Evolutionary conservation across 2,329 filamentous ascomycete species (phyloP).

Genomic region (Ambrosiella beaveri): DNA sequence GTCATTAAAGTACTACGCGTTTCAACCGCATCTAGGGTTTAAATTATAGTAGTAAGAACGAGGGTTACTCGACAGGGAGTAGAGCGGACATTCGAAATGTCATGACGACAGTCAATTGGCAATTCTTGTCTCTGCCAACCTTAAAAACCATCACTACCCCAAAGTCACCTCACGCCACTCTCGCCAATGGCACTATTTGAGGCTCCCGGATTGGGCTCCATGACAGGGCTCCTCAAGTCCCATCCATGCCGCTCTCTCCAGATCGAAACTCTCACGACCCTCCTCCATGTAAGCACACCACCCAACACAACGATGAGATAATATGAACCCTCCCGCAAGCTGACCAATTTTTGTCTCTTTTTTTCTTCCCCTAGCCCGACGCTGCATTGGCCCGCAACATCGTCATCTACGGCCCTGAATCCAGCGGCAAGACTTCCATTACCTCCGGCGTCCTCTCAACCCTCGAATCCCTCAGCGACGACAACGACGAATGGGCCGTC

Average conservation of each 20-base stretch:
- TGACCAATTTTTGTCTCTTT: not conserved
- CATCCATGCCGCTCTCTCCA: conserved; percentile 43
- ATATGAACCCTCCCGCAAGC: not conserved
- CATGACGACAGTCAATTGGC: not conserved
- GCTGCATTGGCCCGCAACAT: conserved; percentile 57
- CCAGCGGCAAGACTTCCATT: conserved; percentile 71
- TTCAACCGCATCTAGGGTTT: conserved; percentile 1
- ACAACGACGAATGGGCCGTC: conserved; percentile 2
- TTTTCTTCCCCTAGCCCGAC: conserved; percentile 29
- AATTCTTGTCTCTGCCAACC: too few relatives aligned
- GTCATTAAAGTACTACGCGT: not conserved
- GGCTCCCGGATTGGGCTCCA: conserved; percentile 34
- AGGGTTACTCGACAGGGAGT: not conserved
- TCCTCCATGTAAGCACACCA: conserved; percentile 29
- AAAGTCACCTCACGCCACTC: not conserved
- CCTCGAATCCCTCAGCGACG: not conserved
- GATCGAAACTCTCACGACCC: conserved; percentile 38
- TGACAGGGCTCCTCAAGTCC: conserved; percentile 27
- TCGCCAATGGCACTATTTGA: conserved; percentile 25
- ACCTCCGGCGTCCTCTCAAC: conserved; percentile 22
- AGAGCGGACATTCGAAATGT: not conserved
- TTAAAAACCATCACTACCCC: too few relatives aligned
- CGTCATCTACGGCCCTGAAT: conserved; percentile 67
- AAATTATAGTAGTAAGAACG: not conserved
- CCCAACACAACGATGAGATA: not conserved